phyloP scores from a whole-genome alignment of 2,329 filamentous ascomycete species.

The Corynespora cassiicola region DNA sequence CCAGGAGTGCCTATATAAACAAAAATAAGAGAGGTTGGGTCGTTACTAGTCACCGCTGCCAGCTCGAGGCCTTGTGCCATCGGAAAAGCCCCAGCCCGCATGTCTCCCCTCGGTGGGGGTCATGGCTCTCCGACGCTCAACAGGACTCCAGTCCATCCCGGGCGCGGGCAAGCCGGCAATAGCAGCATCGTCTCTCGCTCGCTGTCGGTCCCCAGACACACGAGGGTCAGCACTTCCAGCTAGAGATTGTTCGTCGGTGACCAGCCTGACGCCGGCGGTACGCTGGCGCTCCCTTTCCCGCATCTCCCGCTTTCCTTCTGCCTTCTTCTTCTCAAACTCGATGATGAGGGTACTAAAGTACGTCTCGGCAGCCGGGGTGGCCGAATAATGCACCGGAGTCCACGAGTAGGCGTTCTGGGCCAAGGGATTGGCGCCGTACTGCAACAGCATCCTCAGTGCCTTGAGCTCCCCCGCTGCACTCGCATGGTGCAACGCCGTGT shows the following conservation, averaged over 20 bases:
- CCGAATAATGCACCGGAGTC: conserved; percentile 83
- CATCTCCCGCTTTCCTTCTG: conserved; percentile 46
- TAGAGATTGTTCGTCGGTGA: conserved; percentile 38
- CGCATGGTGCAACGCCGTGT: conserved; percentile 87
- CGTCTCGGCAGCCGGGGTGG: conserved; percentile 82
- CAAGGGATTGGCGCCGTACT: conserved; percentile 77
- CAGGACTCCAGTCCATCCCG: conserved; percentile 47
- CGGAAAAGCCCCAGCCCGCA: conserved; percentile 29
- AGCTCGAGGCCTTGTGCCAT: conserved; percentile 41
- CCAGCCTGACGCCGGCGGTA: conserved; percentile 42
- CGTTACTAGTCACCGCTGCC: conserved; percentile 46
- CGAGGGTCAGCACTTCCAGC: too few relatives aligned
- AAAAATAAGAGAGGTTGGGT: too few relatives aligned
- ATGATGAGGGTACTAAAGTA: conserved; percentile 80
- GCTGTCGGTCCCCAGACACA: conserved; percentile 20
- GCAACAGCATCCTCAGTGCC: conserved; percentile 76
- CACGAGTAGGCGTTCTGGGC: conserved; percentile 78
- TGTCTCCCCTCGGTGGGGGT: conserved; percentile 45
- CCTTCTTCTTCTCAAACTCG: conserved; percentile 71
- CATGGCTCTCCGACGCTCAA: conserved; percentile 46
- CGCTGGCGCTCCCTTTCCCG: conserved; percentile 39
- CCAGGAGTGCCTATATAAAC: too few relatives aligned
- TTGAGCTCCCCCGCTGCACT: conserved; percentile 81
- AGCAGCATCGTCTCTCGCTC: conserved; percentile 42
- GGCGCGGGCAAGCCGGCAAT: conserved; percentile 37